Percentiles rank a stretch among this genome's conserved stretches.
phyloP scores from a whole-genome alignment of 2,329 filamentous ascomycete genomes.

The Thielaviopsis ethacetica region DNA sequence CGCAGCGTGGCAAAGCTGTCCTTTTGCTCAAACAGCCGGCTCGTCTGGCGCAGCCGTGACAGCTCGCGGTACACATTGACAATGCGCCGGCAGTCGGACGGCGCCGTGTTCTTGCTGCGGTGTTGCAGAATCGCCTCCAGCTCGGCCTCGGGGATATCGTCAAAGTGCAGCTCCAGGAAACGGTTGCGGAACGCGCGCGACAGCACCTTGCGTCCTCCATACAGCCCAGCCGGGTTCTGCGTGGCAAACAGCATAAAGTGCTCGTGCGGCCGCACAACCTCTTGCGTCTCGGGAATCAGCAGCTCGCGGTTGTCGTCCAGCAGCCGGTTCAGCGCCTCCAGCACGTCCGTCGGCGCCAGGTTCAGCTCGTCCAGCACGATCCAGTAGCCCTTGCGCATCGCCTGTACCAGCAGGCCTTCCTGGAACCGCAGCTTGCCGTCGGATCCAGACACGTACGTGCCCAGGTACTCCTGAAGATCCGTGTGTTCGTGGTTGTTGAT shows the following conservation, averaged over 20 bases:
- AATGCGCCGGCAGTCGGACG: conserved; percentile 80
- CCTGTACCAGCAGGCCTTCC: conserved; percentile 84
- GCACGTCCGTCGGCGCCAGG: conserved; percentile 85
- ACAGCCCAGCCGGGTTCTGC: conserved; percentile 88
- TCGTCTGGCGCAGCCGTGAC: conserved; percentile 76
- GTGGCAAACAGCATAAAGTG: conserved; percentile 98
- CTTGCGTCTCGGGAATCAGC: conserved; percentile 89
- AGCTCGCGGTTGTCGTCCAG: conserved; percentile 94
- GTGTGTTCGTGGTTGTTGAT: conserved; percentile 99
- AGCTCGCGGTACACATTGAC: conserved; percentile 90
- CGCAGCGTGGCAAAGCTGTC: conserved; percentile 91
- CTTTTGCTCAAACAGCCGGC: conserved; percentile 86
- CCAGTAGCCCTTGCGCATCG: conserved; percentile 87
- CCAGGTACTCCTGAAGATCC: conserved; percentile 92
- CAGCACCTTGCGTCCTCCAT: conserved; percentile 83
- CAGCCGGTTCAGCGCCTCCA: conserved; percentile 88
- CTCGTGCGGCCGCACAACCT: conserved; percentile 76
- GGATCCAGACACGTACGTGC: conserved; percentile 74
- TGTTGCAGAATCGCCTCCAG: conserved; percentile 81
- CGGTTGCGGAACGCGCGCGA: conserved; percentile 92
- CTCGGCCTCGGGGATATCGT: conserved; percentile 93
- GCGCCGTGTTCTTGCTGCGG: conserved; percentile 70
- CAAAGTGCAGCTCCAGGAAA: conserved; percentile 92
- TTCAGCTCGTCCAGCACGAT: conserved; percentile 97
- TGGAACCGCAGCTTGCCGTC: conserved; percentile 81